These are phyloP conservation scores for Sclerotinia sclerotiorum DNA, from an alignment of 2,329 filamentous ascomycete species.

Conservation along the genomic window DNA sequence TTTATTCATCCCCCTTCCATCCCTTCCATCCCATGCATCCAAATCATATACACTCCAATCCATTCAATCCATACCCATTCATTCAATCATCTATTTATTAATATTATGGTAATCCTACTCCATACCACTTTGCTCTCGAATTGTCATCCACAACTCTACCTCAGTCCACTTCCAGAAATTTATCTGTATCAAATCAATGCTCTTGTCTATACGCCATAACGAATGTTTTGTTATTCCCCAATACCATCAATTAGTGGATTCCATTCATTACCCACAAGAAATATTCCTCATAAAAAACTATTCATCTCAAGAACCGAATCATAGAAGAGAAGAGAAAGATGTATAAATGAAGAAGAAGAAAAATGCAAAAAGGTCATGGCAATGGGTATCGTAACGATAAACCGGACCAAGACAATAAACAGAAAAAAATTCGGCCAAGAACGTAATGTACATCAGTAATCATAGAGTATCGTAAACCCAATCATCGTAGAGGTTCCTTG, in stretches of 20 bases:
- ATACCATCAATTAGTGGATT: conserved; percentile 9
- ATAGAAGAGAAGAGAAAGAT: conserved; percentile 7
- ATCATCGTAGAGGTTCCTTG: conserved; percentile 60
- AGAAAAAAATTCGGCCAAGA: conserved; percentile 18
- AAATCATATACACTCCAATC: conserved; percentile 17
- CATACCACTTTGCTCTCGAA: background rate
- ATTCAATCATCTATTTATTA: conserved; percentile 19
- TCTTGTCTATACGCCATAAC: conserved; percentile 11
- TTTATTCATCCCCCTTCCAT: background rate
- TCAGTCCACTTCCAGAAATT: background rate
- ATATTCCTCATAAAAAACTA: conserved; percentile 5
- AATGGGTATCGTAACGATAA: conserved; percentile 24
- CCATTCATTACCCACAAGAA: conserved; percentile 8
- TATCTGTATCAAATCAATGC: background rate
- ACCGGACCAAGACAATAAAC: conserved; percentile 20
- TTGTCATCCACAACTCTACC: background rate
- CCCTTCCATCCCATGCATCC: background rate
- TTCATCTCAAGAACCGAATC: conserved; percentile 5
- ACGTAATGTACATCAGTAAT: conserved; percentile 24
- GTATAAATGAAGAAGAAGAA: conserved; percentile 15
- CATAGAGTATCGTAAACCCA: conserved; percentile 9
- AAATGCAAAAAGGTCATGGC: conserved; percentile 13
- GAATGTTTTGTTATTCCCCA: conserved; percentile 15
- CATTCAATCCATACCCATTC: conserved; percentile 4
- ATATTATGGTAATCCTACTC: conserved; percentile 14